Evolutionary conservation across 2,329 filamentous ascomycete genomes (phyloP), one percentile per base, ranked within the genome.

Genomic region (Aspergillus fructus): DNA sequence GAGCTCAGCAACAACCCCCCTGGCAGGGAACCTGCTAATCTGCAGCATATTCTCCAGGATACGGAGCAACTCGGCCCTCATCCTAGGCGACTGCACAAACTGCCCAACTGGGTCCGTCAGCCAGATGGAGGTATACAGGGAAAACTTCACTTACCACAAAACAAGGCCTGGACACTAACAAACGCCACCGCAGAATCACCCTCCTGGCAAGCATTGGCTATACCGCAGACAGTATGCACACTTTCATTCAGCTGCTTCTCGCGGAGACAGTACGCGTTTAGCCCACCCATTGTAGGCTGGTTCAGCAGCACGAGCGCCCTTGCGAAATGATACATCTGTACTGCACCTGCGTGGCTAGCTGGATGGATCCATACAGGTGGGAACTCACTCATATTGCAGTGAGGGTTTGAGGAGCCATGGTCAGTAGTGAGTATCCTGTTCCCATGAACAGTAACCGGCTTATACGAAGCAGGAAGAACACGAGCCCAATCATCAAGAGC

Each of bases 301-400:
- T 84, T 79, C 45, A 84, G 75, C 1, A 81, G 69, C 5, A 84
- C 73, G 0, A 84, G 69, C 34, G 83, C 80, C 7, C 77, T 74
- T 0, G 81, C 81, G 58, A 83, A 80, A 63, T 77, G 74, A 61
- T 81, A 79, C 40, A 78, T 78, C 62, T 84, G 82, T 8, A 84
- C 67, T 0, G 81, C 78, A 7, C 78, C 76, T 40, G 72, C 76
- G 52, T 77, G 78, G 5, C 73, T 71, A 9, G 79, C 73, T 2
- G 80, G 79, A 55, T 82, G 76, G 34, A 82, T 78, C 80, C 80
- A 83, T 6, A 82, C 65, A 2, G 79, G 74, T 19, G 72, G 68
- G 61, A 82, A 79, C 48, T 41, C 19, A 19, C 2, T 19, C 17
- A 19, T 19, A 19, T 19, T 19, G 17, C 17, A 19, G 17, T 19